A percentile compares a stretch with the other conserved stretches of the same genome.
Conservation (phyloP, 2,329 filamentous ascomycete genomes). For the Fusarium mundagurra region DNA sequence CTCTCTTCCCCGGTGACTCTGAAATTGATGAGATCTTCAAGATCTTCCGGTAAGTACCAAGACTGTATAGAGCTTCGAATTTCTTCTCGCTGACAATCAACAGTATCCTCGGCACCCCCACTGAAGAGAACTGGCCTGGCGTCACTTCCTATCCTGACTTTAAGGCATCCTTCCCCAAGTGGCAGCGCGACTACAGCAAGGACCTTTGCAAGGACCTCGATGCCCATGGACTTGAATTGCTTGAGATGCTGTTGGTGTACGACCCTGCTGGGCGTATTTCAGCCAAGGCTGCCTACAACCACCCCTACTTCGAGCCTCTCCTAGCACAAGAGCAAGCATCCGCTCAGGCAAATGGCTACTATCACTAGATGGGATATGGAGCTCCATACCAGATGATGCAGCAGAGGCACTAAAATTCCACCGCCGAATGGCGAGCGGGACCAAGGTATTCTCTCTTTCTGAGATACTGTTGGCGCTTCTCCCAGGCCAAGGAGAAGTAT, state of each 20-base stretch:
- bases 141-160: conserved; percentile 96
- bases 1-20: conserved; percentile 92
- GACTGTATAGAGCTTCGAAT: background rate
- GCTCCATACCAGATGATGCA: conserved; percentile 37
- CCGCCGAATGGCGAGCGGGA: background rate
- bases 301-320: conserved; percentile 78
- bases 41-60: conserved; percentile 73
- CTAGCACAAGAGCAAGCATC: conserved; percentile 44
- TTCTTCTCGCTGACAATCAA: conserved; percentile 10
- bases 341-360: conserved; percentile 49
- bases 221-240: conserved; percentile 73
- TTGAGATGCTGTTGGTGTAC: conserved; percentile 80
- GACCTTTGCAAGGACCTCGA: conserved; percentile 79
- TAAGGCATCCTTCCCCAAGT: conserved; percentile 92
- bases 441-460: conserved; percentile 20
- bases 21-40: conserved; percentile 58
- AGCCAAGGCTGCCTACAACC: conserved; percentile 85
- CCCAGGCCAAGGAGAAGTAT: background rate
- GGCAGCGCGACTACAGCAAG: conserved; percentile 75
- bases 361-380: conserved; percentile 47
- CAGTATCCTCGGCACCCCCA: conserved; percentile 83
- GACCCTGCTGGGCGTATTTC: conserved; percentile 89
- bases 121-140: conserved; percentile 85
- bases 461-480: conserved; percentile 17
- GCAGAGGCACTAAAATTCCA: conserved; percentile 29